Evolutionary conservation across 345 rosid genomes (phyloP).

Genomic region (Lepidium didymum): DNA sequence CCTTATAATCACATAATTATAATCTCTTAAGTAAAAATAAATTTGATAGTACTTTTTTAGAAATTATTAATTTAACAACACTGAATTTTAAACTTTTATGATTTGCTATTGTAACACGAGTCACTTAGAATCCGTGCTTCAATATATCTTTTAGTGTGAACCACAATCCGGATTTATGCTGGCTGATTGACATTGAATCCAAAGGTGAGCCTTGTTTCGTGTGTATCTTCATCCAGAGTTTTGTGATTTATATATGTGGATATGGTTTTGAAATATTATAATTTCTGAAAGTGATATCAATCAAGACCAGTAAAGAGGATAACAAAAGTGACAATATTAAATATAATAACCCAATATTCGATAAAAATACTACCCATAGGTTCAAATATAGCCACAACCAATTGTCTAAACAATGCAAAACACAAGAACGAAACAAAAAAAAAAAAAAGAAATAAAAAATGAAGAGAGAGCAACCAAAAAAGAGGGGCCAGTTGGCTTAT

Average conservation of each 20-base stretch:
- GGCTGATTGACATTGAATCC: too few relatives aligned
- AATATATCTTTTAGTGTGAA: too few relatives aligned
- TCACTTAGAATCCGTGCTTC: too few relatives aligned
- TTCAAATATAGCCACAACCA: slow-evolving; percentile 12
- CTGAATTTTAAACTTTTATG: too few relatives aligned
- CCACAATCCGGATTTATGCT: too few relatives aligned
- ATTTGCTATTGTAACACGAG: too few relatives aligned
- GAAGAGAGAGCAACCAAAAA: slow-evolving; percentile 16
- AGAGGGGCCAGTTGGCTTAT: slow-evolving; percentile 18
- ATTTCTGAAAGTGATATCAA: background rate
- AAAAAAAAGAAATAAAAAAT: background rate
- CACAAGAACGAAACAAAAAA: background rate
- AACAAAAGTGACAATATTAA: background rate
- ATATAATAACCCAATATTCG: background rate
- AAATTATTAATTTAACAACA: too few relatives aligned
- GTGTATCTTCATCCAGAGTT: too few relatives aligned
- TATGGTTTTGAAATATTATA: background rate
- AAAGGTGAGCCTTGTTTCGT: too few relatives aligned
- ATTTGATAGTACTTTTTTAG: too few relatives aligned
- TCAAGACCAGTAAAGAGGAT: background rate
- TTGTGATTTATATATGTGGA: background rate
- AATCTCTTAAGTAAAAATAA: too few relatives aligned
- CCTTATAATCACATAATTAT: too few relatives aligned
- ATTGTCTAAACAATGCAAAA: background rate
- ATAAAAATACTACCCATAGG: background rate